Evolutionary conservation across 2,329 filamentous ascomycete genomes (phyloP), one percentile per base, ranked within the genome.

Genomic region (Aspergillus intermedius): DNA sequence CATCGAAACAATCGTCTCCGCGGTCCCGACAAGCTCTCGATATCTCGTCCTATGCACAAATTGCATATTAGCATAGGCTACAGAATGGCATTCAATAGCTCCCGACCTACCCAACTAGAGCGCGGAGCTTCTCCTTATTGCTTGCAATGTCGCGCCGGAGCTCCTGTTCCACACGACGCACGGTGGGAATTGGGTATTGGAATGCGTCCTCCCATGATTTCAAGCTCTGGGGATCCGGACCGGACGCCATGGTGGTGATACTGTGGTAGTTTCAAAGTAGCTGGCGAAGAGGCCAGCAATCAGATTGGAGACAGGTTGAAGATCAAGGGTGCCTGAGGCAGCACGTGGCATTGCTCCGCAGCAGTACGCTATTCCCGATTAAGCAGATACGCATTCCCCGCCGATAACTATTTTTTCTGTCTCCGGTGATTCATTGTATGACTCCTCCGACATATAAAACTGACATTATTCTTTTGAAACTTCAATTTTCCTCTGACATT

Each of bases 1-100:
- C 88, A 97, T 95, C 52, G 84, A 80, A 47, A 96, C 86, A 57
- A 97, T 97, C n/a, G 84, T 84, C 70, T 96, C 91, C 47, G 91
- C 91, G 0, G 91, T 96, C 46, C 88, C 88, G 22, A 97, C 82
- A 7, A 97, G 82, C 60, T 93, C 88, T 57, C 91, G 87, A 70
- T 97, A 97, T 61, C 81, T 80, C 58, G 79, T 75, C 17, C 80
- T 83, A 57, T 8, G 46, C 19, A 39, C 34, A 47, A 42, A 23
- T 15, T 23, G 42, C 46, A 42, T 37, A 51, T 44, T 43, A 47
- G 42, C 47, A 42, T 49, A 56, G 44, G 54, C 51, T 37, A 1
- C 25, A 39, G 22, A 45, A 21, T 12, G 4, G 21, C 5, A 30
- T 5, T 12, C 25, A 4, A 17, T 12, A 3, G 7, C 13, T 13